Percentiles rank a stretch among this genome's conserved stretches.
These are phyloP conservation scores for Tolypocladium inflatum DNA, from an alignment of 2,329 filamentous ascomycete species.

Conservation along the genomic window DNA sequence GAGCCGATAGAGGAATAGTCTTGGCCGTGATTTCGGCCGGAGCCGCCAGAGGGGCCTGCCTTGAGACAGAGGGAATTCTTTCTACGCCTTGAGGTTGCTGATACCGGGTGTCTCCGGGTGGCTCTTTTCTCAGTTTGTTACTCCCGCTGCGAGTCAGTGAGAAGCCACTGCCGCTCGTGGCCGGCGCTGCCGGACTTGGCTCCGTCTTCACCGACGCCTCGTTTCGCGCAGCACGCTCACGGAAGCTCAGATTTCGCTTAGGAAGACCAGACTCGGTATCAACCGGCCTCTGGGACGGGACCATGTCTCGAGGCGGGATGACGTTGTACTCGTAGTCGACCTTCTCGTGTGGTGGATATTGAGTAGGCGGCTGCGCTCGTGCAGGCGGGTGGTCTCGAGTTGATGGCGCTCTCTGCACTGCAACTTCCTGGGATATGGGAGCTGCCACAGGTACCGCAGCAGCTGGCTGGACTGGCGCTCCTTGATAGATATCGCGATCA, in stretches of 20 bases:
- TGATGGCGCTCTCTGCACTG: neutral
- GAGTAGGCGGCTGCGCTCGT: neutral
- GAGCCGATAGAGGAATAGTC: conserved; percentile 9
- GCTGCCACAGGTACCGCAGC: neutral
- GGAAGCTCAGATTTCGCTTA: conserved; percentile 49
- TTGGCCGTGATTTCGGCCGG: conserved; percentile 4
- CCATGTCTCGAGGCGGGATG: conserved; percentile 11
- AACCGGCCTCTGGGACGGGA: conserved; percentile 6
- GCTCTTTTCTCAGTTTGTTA: conserved; percentile 50
- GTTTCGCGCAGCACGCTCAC: conserved; percentile 43
- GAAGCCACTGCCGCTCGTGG: conserved; percentile 20
- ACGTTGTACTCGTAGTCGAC: conserved; percentile 9
- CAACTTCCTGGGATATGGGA: neutral
- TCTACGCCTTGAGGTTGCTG: conserved; percentile 32
- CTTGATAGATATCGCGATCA: neutral
- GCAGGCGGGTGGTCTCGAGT: neutral
- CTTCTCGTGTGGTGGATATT: neutral
- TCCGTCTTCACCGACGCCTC: conserved; percentile 25
- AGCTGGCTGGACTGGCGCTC: neutral
- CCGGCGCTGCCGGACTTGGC: conserved; percentile 14
- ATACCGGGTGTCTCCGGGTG: conserved; percentile 41
- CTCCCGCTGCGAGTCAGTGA: conserved; percentile 39
- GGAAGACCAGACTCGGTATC: conserved; percentile 26
- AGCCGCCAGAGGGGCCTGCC: neutral
- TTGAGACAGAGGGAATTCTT: conserved; percentile 12